Evolutionary conservation across 257 asterid species (phyloP), one percentile per base, ranked within the genome.

Genomic region (Solanum bulbocastanum): DNA sequence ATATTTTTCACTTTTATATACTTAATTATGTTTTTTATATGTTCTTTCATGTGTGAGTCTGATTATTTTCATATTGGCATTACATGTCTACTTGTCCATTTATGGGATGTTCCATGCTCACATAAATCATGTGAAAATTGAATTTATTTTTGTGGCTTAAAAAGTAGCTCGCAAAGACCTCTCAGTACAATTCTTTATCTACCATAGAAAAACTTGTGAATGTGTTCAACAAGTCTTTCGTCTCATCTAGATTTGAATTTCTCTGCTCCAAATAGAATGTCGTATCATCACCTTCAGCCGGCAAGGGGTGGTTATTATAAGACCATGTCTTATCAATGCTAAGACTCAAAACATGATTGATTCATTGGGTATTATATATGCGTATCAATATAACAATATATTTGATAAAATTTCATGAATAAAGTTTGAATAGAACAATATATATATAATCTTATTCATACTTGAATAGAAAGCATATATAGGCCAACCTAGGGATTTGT

Each of bases 401-500:
- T 16, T 6, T 2, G 0, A 18, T 52, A 52, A 52, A 52, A 52
- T 52, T 52, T 52, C n/a, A 52, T 52, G 1, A 52, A 68, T 30
- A 68, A 1, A 68, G 2, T 27, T 33, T 68, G 75, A 56, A 56
- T 6, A 52, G 1, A 6, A 52, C 18, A 23, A 60, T 4, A 9
- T 4, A 23, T 23, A 65, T 14, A 7, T 25, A 65, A n/a, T 5
- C 6, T 65, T 65, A 49, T 22, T 49, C 58, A 49, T 37, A 75
- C 6, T 30, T 39, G 52, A 66, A 12, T 13, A 27, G 37, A 75
- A 74, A 73, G 60, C 87, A 33, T 76, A 12, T 76, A 39, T 14
- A 85, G 90, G 60, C 78, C 72, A 85, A 87, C 88, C 69, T 90
- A 68, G 90, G 93, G 92, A 89, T 90, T 83, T 42, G 78, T 69